These are phyloP conservation scores for Scedosporium aurantiacum DNA, from an alignment of 2,329 filamentous ascomycete species.

Conservation along the genomic window DNA sequence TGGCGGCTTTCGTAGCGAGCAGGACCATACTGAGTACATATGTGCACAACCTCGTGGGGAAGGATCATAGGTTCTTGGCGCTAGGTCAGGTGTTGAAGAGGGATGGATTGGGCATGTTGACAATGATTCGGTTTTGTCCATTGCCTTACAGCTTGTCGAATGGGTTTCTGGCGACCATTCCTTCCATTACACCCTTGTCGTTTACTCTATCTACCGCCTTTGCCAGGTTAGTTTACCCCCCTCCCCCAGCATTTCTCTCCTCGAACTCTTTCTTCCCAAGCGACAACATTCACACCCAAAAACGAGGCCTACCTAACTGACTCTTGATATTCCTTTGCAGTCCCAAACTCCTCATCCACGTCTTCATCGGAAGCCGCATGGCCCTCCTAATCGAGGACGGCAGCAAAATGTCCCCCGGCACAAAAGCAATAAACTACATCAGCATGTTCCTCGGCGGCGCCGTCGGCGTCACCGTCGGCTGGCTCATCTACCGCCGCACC, in stretches of 20 bases:
- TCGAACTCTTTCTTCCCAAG: not conserved
- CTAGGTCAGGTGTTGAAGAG: conserved; percentile 78
- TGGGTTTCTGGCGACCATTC: conserved; percentile 87
- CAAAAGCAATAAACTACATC: conserved; percentile 73
- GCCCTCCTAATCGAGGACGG: conserved; percentile 73
- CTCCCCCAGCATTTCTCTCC: not conserved
- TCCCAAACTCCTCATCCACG: conserved; percentile 82
- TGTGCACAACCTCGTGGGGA: conserved; percentile 69
- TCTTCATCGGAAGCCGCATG: conserved; percentile 81
- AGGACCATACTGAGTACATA: conserved; percentile 68
- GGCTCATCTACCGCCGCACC: conserved; percentile 69
- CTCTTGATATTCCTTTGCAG: conserved; percentile 20
- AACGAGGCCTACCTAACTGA: conserved; percentile 4
- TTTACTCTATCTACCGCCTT: conserved; percentile 77
- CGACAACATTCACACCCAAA: conserved; percentile 5
- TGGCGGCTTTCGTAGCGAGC: conserved; percentile 68
- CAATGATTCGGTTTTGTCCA: conserved; percentile 87
- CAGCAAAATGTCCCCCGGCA: conserved; percentile 68
- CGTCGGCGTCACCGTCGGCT: conserved; percentile 66
- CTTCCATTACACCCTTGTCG: conserved; percentile 64
- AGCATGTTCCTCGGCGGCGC: conserved; percentile 63
- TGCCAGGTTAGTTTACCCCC: conserved; percentile 37
- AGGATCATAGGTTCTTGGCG: conserved; percentile 79
- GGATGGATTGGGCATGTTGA: conserved; percentile 78
- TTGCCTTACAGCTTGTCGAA: conserved; percentile 89